Conservation (phyloP, 495 filamentous ascomycete genomes). For the Xylaria bambusicola region DNA sequence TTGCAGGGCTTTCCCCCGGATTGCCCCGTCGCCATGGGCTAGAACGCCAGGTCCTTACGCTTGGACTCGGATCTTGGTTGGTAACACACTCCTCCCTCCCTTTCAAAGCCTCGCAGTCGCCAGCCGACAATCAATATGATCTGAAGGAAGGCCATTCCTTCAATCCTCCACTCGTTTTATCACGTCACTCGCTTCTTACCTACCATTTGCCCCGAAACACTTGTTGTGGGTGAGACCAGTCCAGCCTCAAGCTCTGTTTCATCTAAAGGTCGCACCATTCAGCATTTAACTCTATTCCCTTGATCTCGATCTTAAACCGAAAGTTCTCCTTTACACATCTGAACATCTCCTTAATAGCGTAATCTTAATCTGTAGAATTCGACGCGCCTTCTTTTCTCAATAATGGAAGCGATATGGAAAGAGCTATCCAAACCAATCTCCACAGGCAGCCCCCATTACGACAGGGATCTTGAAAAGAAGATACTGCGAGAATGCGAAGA, state of each 20-base stretch:
- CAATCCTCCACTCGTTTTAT: background rate
- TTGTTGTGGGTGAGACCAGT: background rate
- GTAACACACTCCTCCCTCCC: background rate
- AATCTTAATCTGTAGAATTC: conserved; percentile 1
- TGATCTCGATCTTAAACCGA: background rate
- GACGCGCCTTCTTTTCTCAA: background rate
- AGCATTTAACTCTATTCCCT: background rate
- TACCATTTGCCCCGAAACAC: background rate
- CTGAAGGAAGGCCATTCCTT: background rate
- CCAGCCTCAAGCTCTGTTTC: conserved; percentile 2
- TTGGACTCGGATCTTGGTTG: background rate
- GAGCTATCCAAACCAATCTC: conserved; percentile 28
- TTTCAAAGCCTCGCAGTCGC: background rate
- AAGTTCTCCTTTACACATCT: background rate
- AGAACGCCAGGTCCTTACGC: background rate
- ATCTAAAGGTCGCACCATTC: background rate
- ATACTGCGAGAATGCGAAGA: conserved; percentile 23
- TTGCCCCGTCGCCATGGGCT: background rate
- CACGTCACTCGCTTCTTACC: background rate
- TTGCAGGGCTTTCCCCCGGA: background rate
- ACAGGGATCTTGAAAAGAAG: conserved; percentile 9
- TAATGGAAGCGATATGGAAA: conserved; percentile 25
- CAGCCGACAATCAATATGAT: conserved; percentile 1
- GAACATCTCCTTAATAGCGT: background rate
- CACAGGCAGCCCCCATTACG: background rate